Conservation (phyloP, 1,139 yeast genomes). For the Geotrichum restrictum region DNA sequence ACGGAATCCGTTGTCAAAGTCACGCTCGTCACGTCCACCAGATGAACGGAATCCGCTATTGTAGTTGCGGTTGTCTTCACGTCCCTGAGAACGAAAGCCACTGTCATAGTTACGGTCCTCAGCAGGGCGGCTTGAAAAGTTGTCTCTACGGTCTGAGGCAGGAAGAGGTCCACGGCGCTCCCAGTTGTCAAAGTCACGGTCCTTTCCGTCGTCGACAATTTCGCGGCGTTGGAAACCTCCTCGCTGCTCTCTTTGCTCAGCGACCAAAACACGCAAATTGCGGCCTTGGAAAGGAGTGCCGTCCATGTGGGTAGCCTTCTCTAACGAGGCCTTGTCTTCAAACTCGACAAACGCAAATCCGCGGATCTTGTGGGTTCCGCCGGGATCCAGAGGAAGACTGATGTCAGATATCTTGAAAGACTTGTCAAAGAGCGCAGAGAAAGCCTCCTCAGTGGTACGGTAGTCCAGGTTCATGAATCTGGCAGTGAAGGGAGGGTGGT, state of each 20-base stretch:
- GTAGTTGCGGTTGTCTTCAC: slow-evolving; percentile 32
- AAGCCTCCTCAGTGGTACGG: slow-evolving; percentile 65
- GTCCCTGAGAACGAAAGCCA: slow-evolving; percentile 1
- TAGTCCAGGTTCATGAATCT: slow-evolving; percentile 82
- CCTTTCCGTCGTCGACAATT: slow-evolving; percentile 28
- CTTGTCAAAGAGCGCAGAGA: slow-evolving; percentile 55
- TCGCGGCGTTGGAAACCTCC: slow-evolving; percentile 17
- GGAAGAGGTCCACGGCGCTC: slow-evolving; percentile 36
- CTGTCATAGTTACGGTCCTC: slow-evolving; percentile 21
- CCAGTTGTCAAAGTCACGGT: slow-evolving; percentile 35
- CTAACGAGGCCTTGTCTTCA: slow-evolving; percentile 59
- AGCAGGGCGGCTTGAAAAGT: too few species aligned
- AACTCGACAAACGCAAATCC: slow-evolving; percentile 90
- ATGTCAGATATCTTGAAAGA: slow-evolving; percentile 62
- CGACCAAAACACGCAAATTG: slow-evolving; percentile 78
- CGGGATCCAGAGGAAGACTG: slow-evolving; percentile 57
- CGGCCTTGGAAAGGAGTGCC: slow-evolving; percentile 68
- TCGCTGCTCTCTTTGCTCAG: slow-evolving; percentile 46
- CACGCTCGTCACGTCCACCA: slow-evolving; percentile 35
- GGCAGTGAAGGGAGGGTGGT: slow-evolving; percentile 86
- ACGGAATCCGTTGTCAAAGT: slow-evolving; percentile 22
- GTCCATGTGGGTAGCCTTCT: slow-evolving; percentile 63
- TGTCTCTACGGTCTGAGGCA: slow-evolving; percentile 14
- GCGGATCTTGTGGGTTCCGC: slow-evolving; percentile 54
- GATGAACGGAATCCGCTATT: slow-evolving; percentile 45